These are phyloP conservation scores for Lodderomyces metapsilosis DNA, from an alignment of 1,139 yeast genomes.

Conservation along the genomic window DNA sequence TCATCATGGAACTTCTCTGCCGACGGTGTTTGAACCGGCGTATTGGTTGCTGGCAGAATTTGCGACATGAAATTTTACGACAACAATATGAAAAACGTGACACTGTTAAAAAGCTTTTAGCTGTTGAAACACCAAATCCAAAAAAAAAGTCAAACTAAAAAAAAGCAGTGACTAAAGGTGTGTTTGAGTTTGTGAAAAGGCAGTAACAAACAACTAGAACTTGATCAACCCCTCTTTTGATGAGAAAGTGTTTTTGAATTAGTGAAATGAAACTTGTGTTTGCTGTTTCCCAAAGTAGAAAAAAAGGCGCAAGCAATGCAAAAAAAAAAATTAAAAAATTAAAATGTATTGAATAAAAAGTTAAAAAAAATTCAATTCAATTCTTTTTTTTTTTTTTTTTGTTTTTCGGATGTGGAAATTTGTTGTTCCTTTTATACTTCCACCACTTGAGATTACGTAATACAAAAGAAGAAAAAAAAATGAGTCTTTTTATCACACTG, in stretches of 20 bases:
- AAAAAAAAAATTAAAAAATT: too few relatives aligned
- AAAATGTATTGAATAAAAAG: neutral
- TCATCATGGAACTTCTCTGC: constrained; percentile 24
- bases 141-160: too few relatives aligned
- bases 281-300: too few relatives aligned
- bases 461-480: neutral
- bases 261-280: too few relatives aligned
- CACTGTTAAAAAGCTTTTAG: neutral
- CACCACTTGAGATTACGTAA: neutral
- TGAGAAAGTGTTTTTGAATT: too few relatives aligned
- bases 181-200: too few relatives aligned
- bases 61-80: constrained; percentile 18
- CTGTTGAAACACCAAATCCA: too few relatives aligned
- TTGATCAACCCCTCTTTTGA: too few relatives aligned
- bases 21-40: constrained; percentile 44
- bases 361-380: neutral
- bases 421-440: constrained; percentile 3
- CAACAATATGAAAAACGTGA: neutral
- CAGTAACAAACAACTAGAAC: too few relatives aligned
- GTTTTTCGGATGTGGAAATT: constrained; percentile 1
- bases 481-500: neutral
- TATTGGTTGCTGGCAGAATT: constrained; percentile 24
- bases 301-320: too few relatives aligned
- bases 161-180: too few relatives aligned
- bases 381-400: too few relatives aligned